Percentiles rank a stretch among this genome's conserved stretches.
Evolutionary conservation across 169 alveolate species (phyloP).

Genomic region (Toxoplasma gondii): DNA sequence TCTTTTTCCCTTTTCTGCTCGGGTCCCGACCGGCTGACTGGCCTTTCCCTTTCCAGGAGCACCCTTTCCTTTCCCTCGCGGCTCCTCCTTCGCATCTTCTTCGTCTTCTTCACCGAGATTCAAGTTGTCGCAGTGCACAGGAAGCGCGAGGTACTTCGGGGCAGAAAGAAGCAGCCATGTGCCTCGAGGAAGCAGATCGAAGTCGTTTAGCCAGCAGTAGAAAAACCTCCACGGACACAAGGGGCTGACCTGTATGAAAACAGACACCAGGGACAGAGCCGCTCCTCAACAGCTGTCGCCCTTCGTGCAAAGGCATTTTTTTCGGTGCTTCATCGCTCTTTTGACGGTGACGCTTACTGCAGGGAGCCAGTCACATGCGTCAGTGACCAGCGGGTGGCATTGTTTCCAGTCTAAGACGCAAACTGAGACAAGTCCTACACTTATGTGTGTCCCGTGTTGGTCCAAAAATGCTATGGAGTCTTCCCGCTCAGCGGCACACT

Average conservation of each 20-base stretch:
- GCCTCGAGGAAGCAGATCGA: conserved; percentile 74
- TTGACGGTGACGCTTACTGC: too few species aligned
- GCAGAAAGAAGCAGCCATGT: conserved; percentile 73
- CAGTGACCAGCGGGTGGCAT: too few species aligned
- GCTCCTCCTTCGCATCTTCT: background rate
- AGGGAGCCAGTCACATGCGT: too few species aligned
- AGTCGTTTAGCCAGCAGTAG: conserved; percentile 73
- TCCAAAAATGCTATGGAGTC: too few species aligned
- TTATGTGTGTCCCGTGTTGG: too few species aligned
- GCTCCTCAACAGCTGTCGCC: background rate
- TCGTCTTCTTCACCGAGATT: conserved; percentile 10
- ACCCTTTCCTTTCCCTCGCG: background rate
- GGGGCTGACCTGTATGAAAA: conserved; percentile 22
- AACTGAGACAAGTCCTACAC: too few species aligned
- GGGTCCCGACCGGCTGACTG: background rate
- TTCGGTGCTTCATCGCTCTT: too few species aligned
- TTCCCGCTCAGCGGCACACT: too few species aligned
- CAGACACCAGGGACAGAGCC: background rate
- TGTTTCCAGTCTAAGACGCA: too few species aligned
- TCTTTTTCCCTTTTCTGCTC: background rate
- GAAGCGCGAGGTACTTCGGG: conserved; percentile 70
- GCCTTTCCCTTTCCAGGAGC: background rate
- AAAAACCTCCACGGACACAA: conserved; percentile 68
- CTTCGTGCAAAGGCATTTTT: too few species aligned
- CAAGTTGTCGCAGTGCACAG: conserved; percentile 71